Evolutionary conservation across 495 filamentous ascomycete genomes (phyloP), one percentile per base, ranked within the genome.

Genomic region (Lophiotrema nucula): DNA sequence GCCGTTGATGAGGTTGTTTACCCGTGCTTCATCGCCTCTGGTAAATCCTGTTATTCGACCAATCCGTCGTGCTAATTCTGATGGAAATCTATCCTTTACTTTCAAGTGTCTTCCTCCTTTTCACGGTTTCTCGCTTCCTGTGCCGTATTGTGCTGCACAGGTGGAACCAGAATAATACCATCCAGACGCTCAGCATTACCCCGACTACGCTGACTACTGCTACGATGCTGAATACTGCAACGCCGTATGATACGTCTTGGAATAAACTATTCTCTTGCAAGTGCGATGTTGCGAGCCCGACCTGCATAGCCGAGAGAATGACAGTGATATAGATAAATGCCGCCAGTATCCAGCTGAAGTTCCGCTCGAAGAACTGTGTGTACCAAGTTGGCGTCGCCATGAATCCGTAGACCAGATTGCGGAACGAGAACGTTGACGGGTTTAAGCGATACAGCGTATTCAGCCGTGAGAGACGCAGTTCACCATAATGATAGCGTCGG

Each of bases 401-500:
- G 31, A 33, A 56, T 23, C 52, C 52, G 3, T 22, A 25, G 24
- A 56, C 11, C 21, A 62, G 16, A 27, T 47, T 54, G 5, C n/a
- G 16, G 2, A 49, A 15, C 13, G 56, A 54, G 19, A 11, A 54
- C 15, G 38, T 54, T 12, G 38, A 21, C 12, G 38, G 49, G 21
- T n/a, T 6, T 15, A 54, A 27, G 15, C 58, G 33, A 50, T 58
- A 65, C 4, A 68, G 33, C 1, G 21, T 26, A 49, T 65, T 65
- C 2, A 68, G 42, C 12, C 63, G 47, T 19, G 12, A 31, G 1
- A 68, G 26, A 24, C 64, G 63, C 28, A 68, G 48, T 31, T 68
- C 66, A 22, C 66, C 66, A 46, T 68, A 68, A 23, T 38, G 35
- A 42, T 64, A 68, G 8, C 62, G 66, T 46, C 41, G 15, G 27